A percentile compares a stretch with the other conserved stretches of the same genome.
phyloP scores from a whole-genome alignment of 768 basidiomycete genomes.

The Pluteus cervinus region DNA sequence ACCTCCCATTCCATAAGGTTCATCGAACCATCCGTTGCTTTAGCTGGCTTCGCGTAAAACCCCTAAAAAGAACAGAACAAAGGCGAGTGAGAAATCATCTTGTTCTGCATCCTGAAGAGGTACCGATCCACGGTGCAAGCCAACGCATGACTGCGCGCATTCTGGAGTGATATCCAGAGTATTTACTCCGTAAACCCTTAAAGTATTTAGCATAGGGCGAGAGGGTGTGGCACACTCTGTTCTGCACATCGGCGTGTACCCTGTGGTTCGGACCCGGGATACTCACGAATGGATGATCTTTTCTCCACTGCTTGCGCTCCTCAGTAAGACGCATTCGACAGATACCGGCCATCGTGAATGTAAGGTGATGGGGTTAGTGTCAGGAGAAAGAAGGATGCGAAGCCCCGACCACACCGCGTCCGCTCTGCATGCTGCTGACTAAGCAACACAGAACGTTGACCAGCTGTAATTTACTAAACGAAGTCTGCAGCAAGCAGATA shows the following conservation, averaged over 20 bases:
- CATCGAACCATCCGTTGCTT: constrained; percentile 88
- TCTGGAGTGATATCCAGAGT: too few relatives aligned
- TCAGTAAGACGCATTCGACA: constrained; percentile 90
- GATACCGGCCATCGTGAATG: constrained; percentile 89
- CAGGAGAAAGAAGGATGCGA: too few relatives aligned
- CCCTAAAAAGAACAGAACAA: constrained; percentile 48
- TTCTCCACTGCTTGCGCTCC: constrained; percentile 98
- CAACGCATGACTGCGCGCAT: too few relatives aligned
- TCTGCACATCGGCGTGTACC: constrained; percentile 2
- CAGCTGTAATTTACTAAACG: too few relatives aligned
- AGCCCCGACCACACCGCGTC: too few relatives aligned
- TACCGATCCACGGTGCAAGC: background rate
- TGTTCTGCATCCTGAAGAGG: constrained; percentile 2
- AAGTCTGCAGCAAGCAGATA: too few relatives aligned
- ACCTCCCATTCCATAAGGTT: constrained; percentile 99
- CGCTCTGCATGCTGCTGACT: too few relatives aligned
- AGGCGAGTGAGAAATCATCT: constrained; percentile 4
- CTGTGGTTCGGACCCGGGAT: background rate
- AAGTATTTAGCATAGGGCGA: background rate
- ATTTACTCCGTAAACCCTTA: too few relatives aligned
- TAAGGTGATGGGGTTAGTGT: too few relatives aligned
- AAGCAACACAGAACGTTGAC: too few relatives aligned
- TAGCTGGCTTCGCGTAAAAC: constrained; percentile 93
- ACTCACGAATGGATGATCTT: constrained; percentile 97
- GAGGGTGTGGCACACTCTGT: constrained; percentile 7